Conservation (phyloP, 805 yeast genomes). For the Ogataea pilisensis region DNA sequence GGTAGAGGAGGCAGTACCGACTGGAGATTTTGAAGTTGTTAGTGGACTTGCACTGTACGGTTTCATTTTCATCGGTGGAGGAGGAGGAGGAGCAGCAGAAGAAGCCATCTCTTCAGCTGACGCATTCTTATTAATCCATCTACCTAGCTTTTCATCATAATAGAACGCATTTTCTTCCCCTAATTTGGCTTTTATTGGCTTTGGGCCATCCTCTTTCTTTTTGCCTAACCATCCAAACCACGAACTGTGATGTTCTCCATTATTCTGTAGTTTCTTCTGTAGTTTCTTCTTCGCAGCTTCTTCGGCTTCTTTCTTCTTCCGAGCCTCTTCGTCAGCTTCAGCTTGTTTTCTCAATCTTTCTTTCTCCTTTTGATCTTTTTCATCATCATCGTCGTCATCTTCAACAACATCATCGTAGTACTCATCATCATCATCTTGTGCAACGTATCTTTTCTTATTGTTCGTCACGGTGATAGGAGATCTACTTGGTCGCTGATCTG, state of each 20-base stretch:
- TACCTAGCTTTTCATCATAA: constrained; percentile 76
- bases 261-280: constrained; percentile 22
- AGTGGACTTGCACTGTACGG: constrained; percentile 36
- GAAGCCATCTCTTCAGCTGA: constrained; percentile 18
- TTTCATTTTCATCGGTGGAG: constrained; percentile 54
- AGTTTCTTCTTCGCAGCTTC: constrained; percentile 14
- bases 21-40: constrained; percentile 34
- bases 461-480: constrained; percentile 25
- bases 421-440: constrained; percentile 27
- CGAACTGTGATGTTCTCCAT: constrained; percentile 19
- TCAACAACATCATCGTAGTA: constrained; percentile 29
- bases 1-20: constrained; percentile 21
- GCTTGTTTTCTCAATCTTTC: constrained; percentile 27
- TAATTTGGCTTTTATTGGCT: constrained; percentile 77
- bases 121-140: constrained; percentile 77
- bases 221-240: constrained; percentile 66
- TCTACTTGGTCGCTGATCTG: neutral
- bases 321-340: constrained; percentile 23
- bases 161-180: constrained; percentile 74
- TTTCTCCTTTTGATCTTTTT: constrained; percentile 35
- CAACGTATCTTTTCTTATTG: constrained; percentile 26
- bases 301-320: constrained; percentile 15
- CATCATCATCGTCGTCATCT: constrained; percentile 39
- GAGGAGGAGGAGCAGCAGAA: constrained; percentile 55
- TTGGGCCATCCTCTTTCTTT: constrained; percentile 52